These are phyloP conservation scores for Hevea brasiliensis DNA, from an alignment of 345 rosid genomes.

Conservation along the genomic window DNA sequence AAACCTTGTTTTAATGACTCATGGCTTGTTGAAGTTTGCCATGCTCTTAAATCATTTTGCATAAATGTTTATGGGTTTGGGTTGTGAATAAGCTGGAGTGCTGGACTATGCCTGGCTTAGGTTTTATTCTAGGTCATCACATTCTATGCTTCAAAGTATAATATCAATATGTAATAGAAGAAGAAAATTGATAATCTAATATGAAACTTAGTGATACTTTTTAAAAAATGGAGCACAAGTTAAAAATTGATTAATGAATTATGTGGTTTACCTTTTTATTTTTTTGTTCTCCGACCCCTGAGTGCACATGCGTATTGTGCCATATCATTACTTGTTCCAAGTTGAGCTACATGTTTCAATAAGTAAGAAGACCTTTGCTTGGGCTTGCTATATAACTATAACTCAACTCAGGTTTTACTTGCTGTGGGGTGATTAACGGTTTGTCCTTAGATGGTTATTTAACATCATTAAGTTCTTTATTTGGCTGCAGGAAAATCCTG, in stretches of 20 bases:
- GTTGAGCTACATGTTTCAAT: neutral
- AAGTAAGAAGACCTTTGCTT: neutral
- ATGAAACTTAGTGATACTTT: neutral
- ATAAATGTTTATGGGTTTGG: neutral
- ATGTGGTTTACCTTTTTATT: neutral
- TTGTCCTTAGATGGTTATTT: slow-evolving; percentile 14
- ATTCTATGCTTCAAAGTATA: neutral
- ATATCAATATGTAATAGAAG: neutral
- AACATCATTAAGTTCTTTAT: neutral
- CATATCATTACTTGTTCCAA: neutral
- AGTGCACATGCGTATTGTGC: neutral
- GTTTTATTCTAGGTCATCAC: neutral
- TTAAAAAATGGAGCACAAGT: neutral
- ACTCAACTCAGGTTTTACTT: neutral
- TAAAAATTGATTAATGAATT: neutral
- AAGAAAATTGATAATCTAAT: neutral
- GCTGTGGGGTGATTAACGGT: slow-evolving; percentile 12
- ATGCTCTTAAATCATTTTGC: neutral
- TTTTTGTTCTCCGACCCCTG: neutral
- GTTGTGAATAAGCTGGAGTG: slow-evolving; percentile 14
- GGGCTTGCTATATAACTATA: neutral
- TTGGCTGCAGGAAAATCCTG: slow-evolving; percentile 52
- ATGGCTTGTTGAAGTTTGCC: neutral
- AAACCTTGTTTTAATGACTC: neutral
- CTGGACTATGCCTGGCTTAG: neutral